A percentile compares a stretch with the other conserved stretches of the same genome.
These are phyloP conservation scores for Serendipita sp. DNA, from an alignment of 768 basidiomycete species.

Conservation along the genomic window DNA sequence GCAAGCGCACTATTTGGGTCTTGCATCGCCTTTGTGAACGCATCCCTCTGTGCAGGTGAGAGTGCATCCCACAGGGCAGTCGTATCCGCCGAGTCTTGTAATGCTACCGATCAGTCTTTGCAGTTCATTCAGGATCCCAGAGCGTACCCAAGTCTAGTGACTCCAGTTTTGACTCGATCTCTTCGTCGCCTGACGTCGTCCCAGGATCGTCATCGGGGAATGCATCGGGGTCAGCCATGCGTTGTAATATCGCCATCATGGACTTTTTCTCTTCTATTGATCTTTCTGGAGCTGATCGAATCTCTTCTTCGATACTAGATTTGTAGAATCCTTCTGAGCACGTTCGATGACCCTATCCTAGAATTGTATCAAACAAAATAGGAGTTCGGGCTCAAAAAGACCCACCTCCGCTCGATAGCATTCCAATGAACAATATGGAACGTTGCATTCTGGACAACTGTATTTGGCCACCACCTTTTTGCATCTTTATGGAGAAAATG, in stretches of 20 bases:
- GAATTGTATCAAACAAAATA: not conserved
- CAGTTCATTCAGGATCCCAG: not conserved
- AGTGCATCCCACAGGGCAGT: conserved; percentile 48
- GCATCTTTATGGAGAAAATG: not conserved
- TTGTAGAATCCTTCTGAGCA: conserved; percentile 78
- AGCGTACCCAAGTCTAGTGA: conserved; percentile 46
- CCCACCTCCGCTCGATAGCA: conserved; percentile 66
- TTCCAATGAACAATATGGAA: conserved; percentile 60
- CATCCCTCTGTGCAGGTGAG: conserved; percentile 40
- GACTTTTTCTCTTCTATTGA: conserved; percentile 35
- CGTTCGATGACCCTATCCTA: conserved; percentile 39
- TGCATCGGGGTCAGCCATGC: conserved; percentile 33
- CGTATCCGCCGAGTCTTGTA: conserved; percentile 37
- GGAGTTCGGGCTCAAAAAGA: no score
- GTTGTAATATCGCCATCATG: conserved; percentile 57
- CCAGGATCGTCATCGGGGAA: conserved; percentile 20
- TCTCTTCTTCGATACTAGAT: conserved; percentile 51
- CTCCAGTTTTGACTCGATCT: conserved; percentile 32
- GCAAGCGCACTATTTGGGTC: conserved; percentile 50
- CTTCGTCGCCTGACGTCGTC: conserved; percentile 25
- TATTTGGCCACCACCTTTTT: conserved; percentile 31
- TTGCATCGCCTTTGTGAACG: conserved; percentile 41
- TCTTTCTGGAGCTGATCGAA: conserved; percentile 37
- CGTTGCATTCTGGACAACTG: conserved; percentile 68
- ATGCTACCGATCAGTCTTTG: not conserved